These are phyloP conservation scores for Avicennia marina DNA, from an alignment of 257 asterid genomes.

Conservation along the genomic window DNA sequence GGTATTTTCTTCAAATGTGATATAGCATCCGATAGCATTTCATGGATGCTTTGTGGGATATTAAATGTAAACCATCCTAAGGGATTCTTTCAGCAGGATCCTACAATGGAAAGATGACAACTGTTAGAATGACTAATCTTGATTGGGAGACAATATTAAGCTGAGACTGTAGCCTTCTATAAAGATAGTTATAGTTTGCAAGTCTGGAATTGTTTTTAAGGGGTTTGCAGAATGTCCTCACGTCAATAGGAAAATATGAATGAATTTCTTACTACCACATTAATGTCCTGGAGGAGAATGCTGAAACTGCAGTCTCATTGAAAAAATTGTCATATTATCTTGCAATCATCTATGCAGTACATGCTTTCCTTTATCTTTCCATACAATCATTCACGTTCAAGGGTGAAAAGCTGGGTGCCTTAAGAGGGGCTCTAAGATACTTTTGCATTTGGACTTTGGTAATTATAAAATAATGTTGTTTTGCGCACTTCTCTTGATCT, in stretches of 20 bases:
- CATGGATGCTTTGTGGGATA: not conserved
- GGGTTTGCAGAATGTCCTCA: not conserved
- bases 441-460: too few relatives aligned
- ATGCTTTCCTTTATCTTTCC: not conserved
- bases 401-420: too few relatives aligned
- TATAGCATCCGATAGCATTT: not conserved
- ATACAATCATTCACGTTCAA: too few relatives aligned
- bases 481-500: too few relatives aligned
- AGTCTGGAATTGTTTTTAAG: not conserved
- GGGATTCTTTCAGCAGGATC: not conserved
- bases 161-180: not conserved
- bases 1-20: slow-evolving; percentile 40
- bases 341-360: too few relatives aligned
- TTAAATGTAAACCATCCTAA: not conserved
- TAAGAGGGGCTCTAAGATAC: too few relatives aligned
- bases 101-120: not conserved
- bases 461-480: too few relatives aligned
- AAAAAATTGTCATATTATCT: too few relatives aligned
- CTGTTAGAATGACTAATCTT: too few relatives aligned
- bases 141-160: not conserved
- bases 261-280: too few relatives aligned
- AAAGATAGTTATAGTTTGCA: not conserved
- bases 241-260: not conserved
- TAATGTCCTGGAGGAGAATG: too few relatives aligned
- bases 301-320: too few relatives aligned